Evolutionary conservation across 371 early-diverging fungal species (phyloP), one percentile per base, ranked within the genome.

Genomic region (Nematocida major): DNA sequence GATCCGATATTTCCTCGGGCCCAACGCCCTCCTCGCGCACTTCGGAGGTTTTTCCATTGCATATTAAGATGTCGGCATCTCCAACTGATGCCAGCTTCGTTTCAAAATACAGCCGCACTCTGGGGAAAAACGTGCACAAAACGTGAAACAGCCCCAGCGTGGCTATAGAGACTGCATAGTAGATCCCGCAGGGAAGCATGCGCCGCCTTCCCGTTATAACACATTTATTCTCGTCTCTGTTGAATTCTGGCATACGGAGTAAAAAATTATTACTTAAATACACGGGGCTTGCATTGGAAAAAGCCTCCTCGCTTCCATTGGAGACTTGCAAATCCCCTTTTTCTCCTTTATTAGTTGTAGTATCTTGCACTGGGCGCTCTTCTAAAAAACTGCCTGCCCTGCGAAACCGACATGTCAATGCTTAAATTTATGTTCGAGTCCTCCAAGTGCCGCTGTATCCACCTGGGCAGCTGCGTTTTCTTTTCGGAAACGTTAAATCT

Each of bases 331-430:
- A 43, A 22, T 22, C 13, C 22, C 15, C 7, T 22, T 15, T 51
- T 5, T 22, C 51, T 15, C 51, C 5, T 7, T 18, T 5, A n/a
- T 36, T 68, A 73, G 24, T 39, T 48, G 39, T 73, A 61, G 51
- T 63, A 73, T 30, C 34, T 34, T 11, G 34, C 59, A 2, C 70
- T 47, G 18, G 96, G 95, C 93, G 97, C 96, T 18, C 89, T 86
- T 79, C 93, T 88, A 81, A 94, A 87, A 82, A 97, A 97, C 85
- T 91, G 91, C 82, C 92, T 93, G 9, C 92, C 90, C 53, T 92
- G 87, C 1, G 88, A 88, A n/a, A 96, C 83, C 0, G 94, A 93
- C 97, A 96, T 95, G 82, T 97, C 99, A 0, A 97, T 94, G 30
- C 93, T 93, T 68, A 97, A 82, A 83, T 95, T 97, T 53, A 88